phyloP scores from a whole-genome alignment of 2,329 filamentous ascomycete genomes.

The Verticillium longisporum region DNA sequence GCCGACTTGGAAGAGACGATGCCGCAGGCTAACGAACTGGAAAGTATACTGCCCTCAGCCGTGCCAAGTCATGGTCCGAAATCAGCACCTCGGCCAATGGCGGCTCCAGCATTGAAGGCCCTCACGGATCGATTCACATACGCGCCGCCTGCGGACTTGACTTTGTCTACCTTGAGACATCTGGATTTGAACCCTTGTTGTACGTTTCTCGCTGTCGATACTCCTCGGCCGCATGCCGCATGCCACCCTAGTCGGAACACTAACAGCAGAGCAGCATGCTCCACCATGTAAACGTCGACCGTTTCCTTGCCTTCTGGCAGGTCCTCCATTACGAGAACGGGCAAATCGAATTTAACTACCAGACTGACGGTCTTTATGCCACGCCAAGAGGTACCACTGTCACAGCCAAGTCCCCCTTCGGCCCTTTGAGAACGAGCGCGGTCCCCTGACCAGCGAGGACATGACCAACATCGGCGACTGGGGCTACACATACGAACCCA shows the following conservation, averaged over 20 bases:
- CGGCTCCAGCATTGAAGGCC: constrained; percentile 34
- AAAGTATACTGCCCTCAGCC: constrained; percentile 35
- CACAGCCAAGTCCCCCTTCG: constrained; percentile 36
- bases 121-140: constrained; percentile 36
- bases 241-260: neutral
- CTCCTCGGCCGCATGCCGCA: neutral
- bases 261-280: constrained; percentile 30
- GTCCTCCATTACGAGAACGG: constrained; percentile 30
- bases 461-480: constrained; percentile 24
- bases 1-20: neutral
- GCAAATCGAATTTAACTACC: constrained; percentile 27
- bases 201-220: constrained; percentile 15
- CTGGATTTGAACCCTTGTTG: constrained; percentile 41
- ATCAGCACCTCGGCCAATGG: constrained; percentile 31
- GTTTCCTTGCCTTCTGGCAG: constrained; percentile 54
- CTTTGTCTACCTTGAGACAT: constrained; percentile 29
- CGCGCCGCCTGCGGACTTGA: constrained; percentile 26
- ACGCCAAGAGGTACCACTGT: constrained; percentile 31
- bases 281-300: constrained; percentile 54
- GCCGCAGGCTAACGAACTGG: neutral
- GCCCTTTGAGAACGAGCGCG: constrained; percentile 38
- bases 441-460: constrained; percentile 34
- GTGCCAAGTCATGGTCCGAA: constrained; percentile 25
- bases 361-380: constrained; percentile 29
- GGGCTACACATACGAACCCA: constrained; percentile 34